phyloP scores from a whole-genome alignment of 495 filamentous ascomycete species.

The Oidiodendron maius region DNA sequence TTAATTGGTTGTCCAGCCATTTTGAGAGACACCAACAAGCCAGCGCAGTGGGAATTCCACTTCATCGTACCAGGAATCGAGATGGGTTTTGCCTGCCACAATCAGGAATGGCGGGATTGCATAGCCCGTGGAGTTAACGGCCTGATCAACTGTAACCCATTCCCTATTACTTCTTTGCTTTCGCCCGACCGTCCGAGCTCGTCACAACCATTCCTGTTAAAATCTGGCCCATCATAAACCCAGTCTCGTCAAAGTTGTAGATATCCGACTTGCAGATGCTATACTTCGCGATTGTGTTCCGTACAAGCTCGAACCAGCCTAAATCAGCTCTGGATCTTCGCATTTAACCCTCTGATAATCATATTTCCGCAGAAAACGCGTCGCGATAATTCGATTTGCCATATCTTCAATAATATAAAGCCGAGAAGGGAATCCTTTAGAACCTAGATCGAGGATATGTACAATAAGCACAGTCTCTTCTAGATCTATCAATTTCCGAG shows the following conservation, averaged over 20 bases:
- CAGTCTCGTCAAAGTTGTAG: constrained; percentile 18
- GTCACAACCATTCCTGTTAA: constrained; percentile 20
- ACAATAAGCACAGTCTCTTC: constrained; percentile 4
- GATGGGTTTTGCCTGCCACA: constrained; percentile 13
- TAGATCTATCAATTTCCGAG: constrained; percentile 1
- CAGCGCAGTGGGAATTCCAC: constrained; percentile 8
- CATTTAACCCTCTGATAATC: constrained; percentile 14
- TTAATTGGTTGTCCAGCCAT: constrained; percentile 26
- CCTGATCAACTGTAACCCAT: constrained; percentile 20
- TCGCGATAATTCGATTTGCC: too few species aligned
- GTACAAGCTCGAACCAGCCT: constrained; percentile 8
- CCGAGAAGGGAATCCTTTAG: too few species aligned
- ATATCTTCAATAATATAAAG: too few species aligned
- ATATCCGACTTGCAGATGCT: constrained; percentile 13
- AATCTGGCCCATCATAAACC: constrained; percentile 19
- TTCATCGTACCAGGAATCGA: constrained; percentile 19
- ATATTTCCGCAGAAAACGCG: too few species aligned
- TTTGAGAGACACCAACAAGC: too few species aligned
- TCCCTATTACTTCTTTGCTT: constrained; percentile 14
- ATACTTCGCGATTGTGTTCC: constrained; percentile 12
- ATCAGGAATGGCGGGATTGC: constrained; percentile 24
- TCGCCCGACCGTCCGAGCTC: constrained; percentile 15
- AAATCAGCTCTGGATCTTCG: constrained; percentile 9
- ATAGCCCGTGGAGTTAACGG: constrained; percentile 16
- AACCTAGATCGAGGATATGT: constrained; percentile 5